Conservation (phyloP, 208 protist genomes). For the Trypanosomatidae sp. region DNA sequence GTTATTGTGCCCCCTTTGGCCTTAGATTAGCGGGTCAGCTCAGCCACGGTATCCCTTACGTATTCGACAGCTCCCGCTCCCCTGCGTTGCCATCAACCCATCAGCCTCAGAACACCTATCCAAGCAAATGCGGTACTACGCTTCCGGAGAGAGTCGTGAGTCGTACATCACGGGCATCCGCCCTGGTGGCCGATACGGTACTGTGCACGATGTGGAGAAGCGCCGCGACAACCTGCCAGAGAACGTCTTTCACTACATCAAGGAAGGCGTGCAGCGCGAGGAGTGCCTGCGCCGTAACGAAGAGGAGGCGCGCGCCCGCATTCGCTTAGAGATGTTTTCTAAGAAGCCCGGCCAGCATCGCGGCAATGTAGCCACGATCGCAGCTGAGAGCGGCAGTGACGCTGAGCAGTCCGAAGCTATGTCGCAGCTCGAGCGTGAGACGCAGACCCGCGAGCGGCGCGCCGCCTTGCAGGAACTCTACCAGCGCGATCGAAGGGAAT, state of each 20-base stretch:
- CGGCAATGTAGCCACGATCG: conserved; percentile 12
- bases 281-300: conserved; percentile 61
- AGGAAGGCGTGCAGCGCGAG: conserved; percentile 69
- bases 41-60: not conserved
- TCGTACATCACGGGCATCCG: conserved; percentile 86
- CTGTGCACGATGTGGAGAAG: conserved; percentile 73
- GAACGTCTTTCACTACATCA: conserved; percentile 78
- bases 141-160: conserved; percentile 78
- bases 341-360: conserved; percentile 5
- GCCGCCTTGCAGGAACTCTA: conserved; percentile 72
- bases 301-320: conserved; percentile 55
- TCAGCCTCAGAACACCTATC: not conserved
- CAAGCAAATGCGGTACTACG: conserved; percentile 50
- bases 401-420: conserved; percentile 9
- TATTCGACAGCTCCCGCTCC: not conserved
- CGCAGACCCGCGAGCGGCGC: conserved; percentile 49
- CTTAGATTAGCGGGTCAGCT: not conserved
- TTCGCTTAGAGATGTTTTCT: conserved; percentile 35
- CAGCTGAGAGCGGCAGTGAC: not conserved
- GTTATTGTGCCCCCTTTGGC: not conserved
- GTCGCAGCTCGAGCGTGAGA: conserved; percentile 23
- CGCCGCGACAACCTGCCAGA: conserved; percentile 88
- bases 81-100: not conserved
- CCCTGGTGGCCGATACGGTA: conserved; percentile 57
- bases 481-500: conserved; percentile 50